phyloP scores from a whole-genome alignment of 345 rosid species.

The Dipteronia dyeriana region DNA sequence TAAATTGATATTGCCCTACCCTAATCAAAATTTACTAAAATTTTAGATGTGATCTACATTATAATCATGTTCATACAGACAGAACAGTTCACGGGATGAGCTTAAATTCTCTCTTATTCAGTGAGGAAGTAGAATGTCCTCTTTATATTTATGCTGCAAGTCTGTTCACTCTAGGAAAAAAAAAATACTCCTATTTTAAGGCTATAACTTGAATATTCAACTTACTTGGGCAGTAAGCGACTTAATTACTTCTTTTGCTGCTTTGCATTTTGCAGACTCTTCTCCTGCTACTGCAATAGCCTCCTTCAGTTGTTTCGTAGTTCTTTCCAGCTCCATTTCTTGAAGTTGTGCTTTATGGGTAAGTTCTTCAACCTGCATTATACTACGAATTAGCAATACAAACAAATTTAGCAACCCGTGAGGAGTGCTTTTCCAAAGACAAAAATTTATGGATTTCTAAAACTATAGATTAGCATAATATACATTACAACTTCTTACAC shows the following conservation, averaged over 20 bases:
- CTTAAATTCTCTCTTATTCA: not conserved
- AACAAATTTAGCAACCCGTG: not conserved
- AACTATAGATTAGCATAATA: not conserved
- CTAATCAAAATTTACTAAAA: too few relatives aligned
- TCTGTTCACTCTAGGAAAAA: not conserved
- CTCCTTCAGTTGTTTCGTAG: constrained; percentile 62
- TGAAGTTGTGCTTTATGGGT: constrained; percentile 59
- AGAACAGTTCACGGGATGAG: not conserved
- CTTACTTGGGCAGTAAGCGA: constrained; percentile 76
- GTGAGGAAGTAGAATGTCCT: not conserved
- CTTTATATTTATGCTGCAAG: constrained; percentile 1
- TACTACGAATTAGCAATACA: constrained; percentile 13
- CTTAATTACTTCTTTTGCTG: constrained; percentile 80
- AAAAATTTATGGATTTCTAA: not conserved
- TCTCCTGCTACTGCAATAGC: constrained; percentile 62
- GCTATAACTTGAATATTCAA: not conserved
- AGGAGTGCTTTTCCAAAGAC: not conserved
- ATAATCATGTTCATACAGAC: too few relatives aligned
- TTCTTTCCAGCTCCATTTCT: constrained; percentile 65
- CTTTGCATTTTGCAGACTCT: constrained; percentile 76
- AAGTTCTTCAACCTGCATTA: constrained; percentile 62
- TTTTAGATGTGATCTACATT: too few relatives aligned
- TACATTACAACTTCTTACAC: not conserved
- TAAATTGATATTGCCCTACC: too few relatives aligned
- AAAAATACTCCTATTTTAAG: not conserved